phyloP scores from a whole-genome alignment of 225 moss, liverwort and hornwort genomes.

The Bryoerythrophyllum caledonicum region DNA sequence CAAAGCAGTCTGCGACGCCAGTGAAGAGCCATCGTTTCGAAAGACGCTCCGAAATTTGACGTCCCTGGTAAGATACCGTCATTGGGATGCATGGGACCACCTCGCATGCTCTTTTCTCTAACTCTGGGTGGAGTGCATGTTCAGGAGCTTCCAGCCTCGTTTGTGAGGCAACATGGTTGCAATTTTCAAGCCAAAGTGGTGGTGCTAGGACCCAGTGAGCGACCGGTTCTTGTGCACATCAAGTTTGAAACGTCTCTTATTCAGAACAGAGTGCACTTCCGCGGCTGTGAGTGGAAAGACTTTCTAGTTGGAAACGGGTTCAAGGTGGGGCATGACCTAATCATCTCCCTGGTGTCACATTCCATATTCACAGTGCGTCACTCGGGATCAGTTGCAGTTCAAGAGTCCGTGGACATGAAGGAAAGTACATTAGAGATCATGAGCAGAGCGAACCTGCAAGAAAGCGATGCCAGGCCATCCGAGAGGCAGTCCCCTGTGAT shows the following conservation, averaged over 20 bases:
- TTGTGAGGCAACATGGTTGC: constrained; percentile 17
- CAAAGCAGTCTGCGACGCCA: too few relatives aligned
- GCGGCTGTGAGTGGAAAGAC: constrained; percentile 10
- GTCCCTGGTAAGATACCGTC: background rate
- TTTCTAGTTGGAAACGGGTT: constrained; percentile 16
- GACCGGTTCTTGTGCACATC: background rate
- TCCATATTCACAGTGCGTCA: constrained; percentile 15
- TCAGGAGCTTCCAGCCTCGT: constrained; percentile 26
- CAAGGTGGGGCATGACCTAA: constrained; percentile 6
- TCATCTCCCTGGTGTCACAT: constrained; percentile 14
- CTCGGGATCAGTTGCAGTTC: constrained; percentile 2
- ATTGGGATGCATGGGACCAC: background rate
- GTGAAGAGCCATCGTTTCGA: background rate
- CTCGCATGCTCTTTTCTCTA: background rate
- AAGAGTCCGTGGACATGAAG: background rate
- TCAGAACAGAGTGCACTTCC: constrained; percentile 22
- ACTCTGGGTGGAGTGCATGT: background rate
- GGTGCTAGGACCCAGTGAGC: constrained; percentile 16
- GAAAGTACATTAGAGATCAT: background rate
- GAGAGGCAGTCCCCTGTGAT: background rate
- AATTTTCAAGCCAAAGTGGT: constrained; percentile 23
- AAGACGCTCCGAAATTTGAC: constrained; percentile 11
- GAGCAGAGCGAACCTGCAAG: background rate
- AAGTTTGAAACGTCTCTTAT: background rate
- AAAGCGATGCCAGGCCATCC: background rate